phyloP scores from a whole-genome alignment of 257 asterid species.

The Cynanchum wilfordii region DNA sequence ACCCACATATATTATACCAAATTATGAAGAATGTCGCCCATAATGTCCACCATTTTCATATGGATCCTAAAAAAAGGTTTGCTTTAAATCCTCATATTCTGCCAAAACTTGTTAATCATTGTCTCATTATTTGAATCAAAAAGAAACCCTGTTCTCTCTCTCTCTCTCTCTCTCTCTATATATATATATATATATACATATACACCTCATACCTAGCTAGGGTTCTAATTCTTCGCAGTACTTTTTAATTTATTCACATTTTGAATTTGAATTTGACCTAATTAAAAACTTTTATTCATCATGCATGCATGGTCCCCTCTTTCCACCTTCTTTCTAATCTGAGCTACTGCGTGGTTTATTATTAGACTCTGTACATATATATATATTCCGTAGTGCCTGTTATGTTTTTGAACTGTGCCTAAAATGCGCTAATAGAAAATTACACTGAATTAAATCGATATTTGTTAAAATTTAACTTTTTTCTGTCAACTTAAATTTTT shows the following conservation, averaged over 20 bases:
- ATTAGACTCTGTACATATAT: not conserved
- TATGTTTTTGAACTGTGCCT: not conserved
- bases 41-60: not conserved
- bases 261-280: constrained; percentile 1
- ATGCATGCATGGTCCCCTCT: constrained; percentile 6
- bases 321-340: not conserved
- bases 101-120: constrained; percentile 6
- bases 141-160: not conserved
- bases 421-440: not conserved
- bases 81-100: not conserved
- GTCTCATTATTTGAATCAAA: constrained; percentile 4
- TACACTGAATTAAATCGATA: not conserved
- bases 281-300: not conserved
- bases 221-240: not conserved
- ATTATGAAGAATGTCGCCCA: not conserved
- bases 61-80: constrained; percentile 1
- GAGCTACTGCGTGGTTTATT: not conserved
- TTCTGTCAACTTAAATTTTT: no score
- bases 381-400: not conserved
- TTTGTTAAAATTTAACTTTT: no score
- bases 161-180: no score
- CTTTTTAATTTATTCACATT: not conserved
- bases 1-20: not conserved
- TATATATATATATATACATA: not conserved
- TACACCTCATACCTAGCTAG: not conserved